These are phyloP conservation scores for Colletotrichum tofieldiae DNA, from an alignment of 2,329 filamentous ascomycete species.

Conservation along the genomic window DNA sequence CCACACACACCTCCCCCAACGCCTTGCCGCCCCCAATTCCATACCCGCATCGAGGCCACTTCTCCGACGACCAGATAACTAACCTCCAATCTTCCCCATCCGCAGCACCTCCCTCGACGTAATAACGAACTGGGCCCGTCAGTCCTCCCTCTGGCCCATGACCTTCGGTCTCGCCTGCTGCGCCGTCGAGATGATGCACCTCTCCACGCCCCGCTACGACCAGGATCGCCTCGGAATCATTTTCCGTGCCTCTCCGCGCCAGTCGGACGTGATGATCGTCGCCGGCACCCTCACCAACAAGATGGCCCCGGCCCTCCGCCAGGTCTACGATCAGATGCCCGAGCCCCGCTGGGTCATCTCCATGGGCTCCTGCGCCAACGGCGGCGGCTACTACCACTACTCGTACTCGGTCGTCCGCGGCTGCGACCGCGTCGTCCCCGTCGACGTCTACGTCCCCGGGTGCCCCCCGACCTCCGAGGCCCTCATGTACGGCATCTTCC, in stretches of 20 bases:
- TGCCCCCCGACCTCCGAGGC: slow-evolving; percentile 76
- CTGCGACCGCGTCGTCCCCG: slow-evolving; percentile 83
- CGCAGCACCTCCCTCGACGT: slow-evolving; percentile 83
- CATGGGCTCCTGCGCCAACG: slow-evolving; percentile 90
- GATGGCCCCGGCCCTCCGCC: slow-evolving; percentile 91
- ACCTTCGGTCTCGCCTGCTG: slow-evolving; percentile 92
- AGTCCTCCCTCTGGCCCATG: slow-evolving; percentile 90
- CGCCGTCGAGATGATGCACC: slow-evolving; percentile 93
- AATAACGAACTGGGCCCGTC: slow-evolving; percentile 87
- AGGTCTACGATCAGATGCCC: slow-evolving; percentile 97
- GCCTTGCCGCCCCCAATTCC: background rate
- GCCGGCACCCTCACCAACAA: slow-evolving; percentile 95
- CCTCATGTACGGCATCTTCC: slow-evolving; percentile 81
- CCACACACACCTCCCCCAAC: background rate
- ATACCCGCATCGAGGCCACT: background rate
- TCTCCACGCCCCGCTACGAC: slow-evolving; percentile 90
- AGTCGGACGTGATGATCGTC: slow-evolving; percentile 95
- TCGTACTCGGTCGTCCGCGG: slow-evolving; percentile 82
- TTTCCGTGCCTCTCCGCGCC: slow-evolving; percentile 88
- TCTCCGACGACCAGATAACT: background rate
- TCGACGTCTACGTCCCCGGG: slow-evolving; percentile 85
- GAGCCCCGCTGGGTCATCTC: slow-evolving; percentile 89
- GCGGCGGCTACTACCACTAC: slow-evolving; percentile 90
- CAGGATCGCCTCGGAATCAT: slow-evolving; percentile 92
- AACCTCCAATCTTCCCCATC: background rate